A percentile compares a stretch with the other conserved stretches of the same genome.
Conservation (phyloP, 495 filamentous ascomycete genomes). For the Xylaria sp. region DNA sequence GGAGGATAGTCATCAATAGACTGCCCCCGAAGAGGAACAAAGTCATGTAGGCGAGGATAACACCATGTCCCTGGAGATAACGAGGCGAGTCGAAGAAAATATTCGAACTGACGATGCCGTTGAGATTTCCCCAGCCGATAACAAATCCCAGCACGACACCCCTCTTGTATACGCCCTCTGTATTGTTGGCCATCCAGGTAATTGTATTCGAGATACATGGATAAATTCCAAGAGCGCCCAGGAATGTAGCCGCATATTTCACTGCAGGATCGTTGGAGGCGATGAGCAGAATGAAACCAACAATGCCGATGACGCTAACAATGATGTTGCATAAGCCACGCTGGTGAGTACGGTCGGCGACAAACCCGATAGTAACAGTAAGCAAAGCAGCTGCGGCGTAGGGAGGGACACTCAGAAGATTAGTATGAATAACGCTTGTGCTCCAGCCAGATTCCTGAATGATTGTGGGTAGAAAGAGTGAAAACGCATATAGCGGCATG, state of each 20-base stretch:
- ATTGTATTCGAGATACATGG: slow-evolving; percentile 93
- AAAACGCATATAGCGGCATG: slow-evolving; percentile 87
- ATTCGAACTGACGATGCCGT: slow-evolving; percentile 83
- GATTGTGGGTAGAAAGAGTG: slow-evolving; percentile 88
- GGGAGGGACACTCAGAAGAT: slow-evolving; percentile 86
- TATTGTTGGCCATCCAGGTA: slow-evolving; percentile 87
- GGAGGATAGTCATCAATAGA: slow-evolving; percentile 68
- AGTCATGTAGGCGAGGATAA: slow-evolving; percentile 58
- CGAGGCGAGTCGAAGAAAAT: slow-evolving; percentile 60
- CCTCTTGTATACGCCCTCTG: slow-evolving; percentile 91
- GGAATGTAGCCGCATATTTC: slow-evolving; percentile 83
- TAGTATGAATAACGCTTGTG: slow-evolving; percentile 63
- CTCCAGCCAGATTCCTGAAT: slow-evolving; percentile 75
- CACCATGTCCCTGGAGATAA: slow-evolving; percentile 54
- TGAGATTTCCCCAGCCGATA: slow-evolving; percentile 93
- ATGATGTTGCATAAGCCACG: slow-evolving; percentile 84
- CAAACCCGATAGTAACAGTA: slow-evolving; percentile 76
- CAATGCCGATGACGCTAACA: slow-evolving; percentile 72
- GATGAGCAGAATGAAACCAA: slow-evolving; percentile 82
- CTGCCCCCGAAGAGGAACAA: slow-evolving; percentile 59
- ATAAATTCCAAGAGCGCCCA: slow-evolving; percentile 90
- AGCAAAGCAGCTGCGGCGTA: slow-evolving; percentile 83
- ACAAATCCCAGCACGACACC: slow-evolving; percentile 87
- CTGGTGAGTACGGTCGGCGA: slow-evolving; percentile 78
- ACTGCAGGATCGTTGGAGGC: slow-evolving; percentile 63